Evolutionary conservation across 2,329 filamentous ascomycete genomes (phyloP).

Genomic region (Alternaria tenuissima): DNA sequence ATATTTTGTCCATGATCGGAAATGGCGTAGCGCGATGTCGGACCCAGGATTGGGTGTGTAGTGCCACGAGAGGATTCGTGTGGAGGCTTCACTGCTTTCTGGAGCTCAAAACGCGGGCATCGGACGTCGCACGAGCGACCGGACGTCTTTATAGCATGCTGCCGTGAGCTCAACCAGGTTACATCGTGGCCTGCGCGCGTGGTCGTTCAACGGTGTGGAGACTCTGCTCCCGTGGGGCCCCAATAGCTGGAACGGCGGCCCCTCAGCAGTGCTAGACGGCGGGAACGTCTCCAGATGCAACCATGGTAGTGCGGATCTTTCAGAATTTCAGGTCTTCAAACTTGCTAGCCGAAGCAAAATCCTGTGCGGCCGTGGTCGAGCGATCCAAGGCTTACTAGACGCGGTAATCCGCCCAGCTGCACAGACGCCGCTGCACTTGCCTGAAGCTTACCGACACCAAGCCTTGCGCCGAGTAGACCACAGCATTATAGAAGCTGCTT

Average conservation of each 20-base stretch:
- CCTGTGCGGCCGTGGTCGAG: background rate
- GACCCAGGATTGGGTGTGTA: background rate
- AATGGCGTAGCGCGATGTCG: background rate
- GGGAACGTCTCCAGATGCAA: background rate
- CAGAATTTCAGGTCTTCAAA: background rate
- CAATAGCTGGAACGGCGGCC: background rate
- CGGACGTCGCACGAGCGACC: background rate
- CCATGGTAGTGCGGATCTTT: background rate
- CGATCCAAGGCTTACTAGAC: background rate
- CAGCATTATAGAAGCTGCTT: background rate
- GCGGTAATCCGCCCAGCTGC: background rate
- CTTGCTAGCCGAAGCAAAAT: background rate
- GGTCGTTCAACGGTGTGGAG: background rate
- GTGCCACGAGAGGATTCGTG: background rate
- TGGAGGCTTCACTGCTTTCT: background rate
- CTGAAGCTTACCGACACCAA: slow-evolving; percentile 2
- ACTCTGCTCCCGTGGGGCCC: background rate
- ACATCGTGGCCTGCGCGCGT: slow-evolving; percentile 1
- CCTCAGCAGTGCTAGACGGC: background rate
- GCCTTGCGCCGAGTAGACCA: background rate
- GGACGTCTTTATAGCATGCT: background rate
- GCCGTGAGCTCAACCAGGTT: background rate
- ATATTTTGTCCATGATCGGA: slow-evolving; percentile 35
- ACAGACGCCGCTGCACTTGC: background rate
- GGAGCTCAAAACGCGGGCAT: background rate